Base-by-base conservation (phyloP, 2,329 filamentous ascomycete genomes). In the Colletotrichum noveboracense region DNA sequence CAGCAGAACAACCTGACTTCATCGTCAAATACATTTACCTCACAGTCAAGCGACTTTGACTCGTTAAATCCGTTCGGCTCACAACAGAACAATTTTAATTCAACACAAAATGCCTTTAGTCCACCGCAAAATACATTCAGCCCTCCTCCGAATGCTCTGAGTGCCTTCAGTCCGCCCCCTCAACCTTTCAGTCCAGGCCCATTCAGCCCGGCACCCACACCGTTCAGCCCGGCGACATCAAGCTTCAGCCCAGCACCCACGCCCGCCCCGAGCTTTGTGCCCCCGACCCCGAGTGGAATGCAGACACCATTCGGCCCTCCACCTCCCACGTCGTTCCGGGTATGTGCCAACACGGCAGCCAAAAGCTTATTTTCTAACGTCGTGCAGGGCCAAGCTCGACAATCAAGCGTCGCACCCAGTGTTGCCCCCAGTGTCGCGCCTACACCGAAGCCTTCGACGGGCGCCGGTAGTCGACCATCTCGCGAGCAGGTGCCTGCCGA, bases 401-500 rank as follows among this genome's bases (percentile, higher is more conserved):
- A 58, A 67, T 65, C 71, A 2, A 74, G 70, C 21, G 60, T 65
- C 34, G 70, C 67, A 14, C 66, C 56, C 26, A 32, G 43, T 52
- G 43, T 21, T 52, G 43, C 66, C 48, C 67, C 67, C 5, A 73
- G 68, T 34, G 55, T 72, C 24, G 69, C 76, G 81, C 74, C 81
- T 79, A 75, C 79, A 79, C 75, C 81, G 79, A 78, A 77, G 32
- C 75, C 82, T 52, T 81, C 82, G 70, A 77, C 78, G 65, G 84
- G 82, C 74, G 80, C 78, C 64, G 84, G 82, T 74, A 80, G 79
- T 78, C 82, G 85, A 65, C 82, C 83, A 30, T 85, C 86, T 62
- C 80, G 86, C 74, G 86, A 87, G 77, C 85, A 86, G 78, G 85
- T 87, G 66, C 85, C 86, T 76, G 85, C 85, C 26, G 86, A 87